These are phyloP conservation scores for Mediolabrus comicus DNA, from an alignment of 108 stramenopile species.

Conservation along the genomic window DNA sequence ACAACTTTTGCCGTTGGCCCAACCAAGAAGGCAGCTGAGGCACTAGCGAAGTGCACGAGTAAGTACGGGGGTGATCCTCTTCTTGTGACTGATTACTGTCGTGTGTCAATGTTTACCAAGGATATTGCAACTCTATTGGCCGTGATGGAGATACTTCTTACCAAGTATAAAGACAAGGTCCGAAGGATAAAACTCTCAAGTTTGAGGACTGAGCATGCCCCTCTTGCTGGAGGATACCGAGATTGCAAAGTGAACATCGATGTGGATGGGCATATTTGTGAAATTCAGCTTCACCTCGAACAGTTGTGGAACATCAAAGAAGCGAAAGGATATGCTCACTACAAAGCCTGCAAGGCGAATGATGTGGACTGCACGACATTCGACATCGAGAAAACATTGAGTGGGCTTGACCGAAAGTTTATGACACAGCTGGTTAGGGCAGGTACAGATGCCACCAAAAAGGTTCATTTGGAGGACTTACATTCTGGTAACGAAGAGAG, in stretches of 20 bases:
- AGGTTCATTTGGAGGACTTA: slow-evolving; percentile 8
- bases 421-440: slow-evolving; percentile 23
- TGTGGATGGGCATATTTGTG: slow-evolving; percentile 40
- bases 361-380: slow-evolving; percentile 15
- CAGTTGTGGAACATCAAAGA: slow-evolving; percentile 34
- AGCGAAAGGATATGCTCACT: slow-evolving; percentile 30
- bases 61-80: slow-evolving; percentile 46
- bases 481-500: slow-evolving; percentile 11
- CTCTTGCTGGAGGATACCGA: slow-evolving; percentile 35
- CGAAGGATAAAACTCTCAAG: slow-evolving; percentile 36
- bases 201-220: slow-evolving; percentile 21
- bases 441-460: slow-evolving; percentile 15
- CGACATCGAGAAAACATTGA: slow-evolving; percentile 22
- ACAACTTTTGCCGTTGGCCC: slow-evolving; percentile 37
- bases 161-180: slow-evolving; percentile 19
- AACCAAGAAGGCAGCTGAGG: slow-evolving; percentile 27
- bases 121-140: slow-evolving; percentile 40
- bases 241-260: slow-evolving; percentile 43
- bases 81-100: slow-evolving; percentile 39
- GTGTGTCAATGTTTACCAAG: slow-evolving; percentile 30
- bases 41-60: slow-evolving; percentile 29
- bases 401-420: slow-evolving; percentile 23
- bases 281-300: slow-evolving; percentile 42
- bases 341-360: slow-evolving; percentile 26
- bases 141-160: slow-evolving; percentile 36